Evolutionary conservation across 2,329 filamentous ascomycete species (phyloP), one percentile per base, ranked within the genome.

Genomic region (Paraconiothyrium sp.): DNA sequence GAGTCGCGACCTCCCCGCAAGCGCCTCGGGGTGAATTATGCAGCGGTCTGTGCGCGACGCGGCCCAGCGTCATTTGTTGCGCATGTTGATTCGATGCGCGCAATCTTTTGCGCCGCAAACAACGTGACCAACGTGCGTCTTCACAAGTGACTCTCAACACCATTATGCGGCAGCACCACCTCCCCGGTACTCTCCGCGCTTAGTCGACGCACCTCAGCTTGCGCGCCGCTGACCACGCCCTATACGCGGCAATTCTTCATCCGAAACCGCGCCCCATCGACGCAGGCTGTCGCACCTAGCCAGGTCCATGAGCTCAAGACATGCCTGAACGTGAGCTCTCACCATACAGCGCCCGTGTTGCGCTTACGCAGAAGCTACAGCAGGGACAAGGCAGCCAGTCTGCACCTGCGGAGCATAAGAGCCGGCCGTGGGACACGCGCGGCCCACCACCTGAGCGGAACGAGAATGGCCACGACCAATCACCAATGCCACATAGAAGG

Each of bases 311-410:
- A 34, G 20, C 54, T 41, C 27, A 60, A 32, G 39, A 54, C 35
- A 56, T 58, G 54, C 49, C 37, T 35, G 59, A 64, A 37, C 71
- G 72, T 59, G 73, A 75, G 27, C 62, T 75, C 57, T 77, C 75
- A 43, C 73, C 73, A 24, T 75, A 68, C 64, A 76, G 75, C 60
- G 70, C 72, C 39, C 66, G 75, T 41, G 69, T 68, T 35, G 67
- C 75, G 47, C 58, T 76, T 59, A 77, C 69, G 34, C 65, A 72
- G 62, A 61, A 74, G 49, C 61, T 73, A 54, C 57, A 55, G 10
- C 43, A 27, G 13, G 48, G 35, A 4, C 63, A 63, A 14, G 67
- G 64, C 44, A 67, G 54, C 24, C 65, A 60, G 56, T 58, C 59
- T 47, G 60, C 58, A 14, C 71, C 54, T 35, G 54, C 24, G 8